Evolutionary conservation across 2,329 filamentous ascomycete genomes (phyloP), one percentile per base, ranked within the genome.

Genomic region (Hymenoscyphus albidus): DNA sequence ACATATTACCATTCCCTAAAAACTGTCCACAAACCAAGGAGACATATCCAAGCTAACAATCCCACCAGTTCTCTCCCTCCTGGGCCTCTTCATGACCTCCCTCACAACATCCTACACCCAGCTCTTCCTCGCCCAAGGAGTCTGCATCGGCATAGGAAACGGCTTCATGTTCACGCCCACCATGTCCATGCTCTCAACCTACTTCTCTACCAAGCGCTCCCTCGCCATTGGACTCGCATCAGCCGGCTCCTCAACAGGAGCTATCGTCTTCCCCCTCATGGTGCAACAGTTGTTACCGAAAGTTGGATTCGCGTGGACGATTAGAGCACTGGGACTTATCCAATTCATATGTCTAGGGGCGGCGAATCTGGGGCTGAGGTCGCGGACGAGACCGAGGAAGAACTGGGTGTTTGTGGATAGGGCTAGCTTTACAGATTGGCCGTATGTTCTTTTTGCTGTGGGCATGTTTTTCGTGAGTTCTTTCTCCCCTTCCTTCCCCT

Each of bases 311-410:
- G 70, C 66, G 1, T 80, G 78, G 78, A 76, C 80, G 0, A 72
- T 80, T 22, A 73, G 79, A 12, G 72, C 77, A 5, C 73, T 83
- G 42, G 80, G 76, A 1, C 80, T 83, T 65, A 73, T 82, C n/a
- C 27, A 56, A 18, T 42, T 64, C 10, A 18, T 27, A 5, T 61
- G 38, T 38, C 22, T 58, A 3, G 35, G 14, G 16, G n/a, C 61
- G 4, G 39, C 39, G 22, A 60, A 51, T 55, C 14, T 58, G 3
- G 39, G 62, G 18, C 18, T 62, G 27, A 56, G 56, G 31, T 9
- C 58, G 4, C n/a, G 64, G 13, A 16, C 63, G 18, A 44, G 32
- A n/a, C 77, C 76, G 0, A 72, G 78, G 5, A 78, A 72, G 58
- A 68, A 71, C 2, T 79, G 78, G 0, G 76, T 77, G 1, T 59